Evolutionary conservation across 495 filamentous ascomycete genomes (phyloP).

Genomic region (Hypoxylon perforatum): DNA sequence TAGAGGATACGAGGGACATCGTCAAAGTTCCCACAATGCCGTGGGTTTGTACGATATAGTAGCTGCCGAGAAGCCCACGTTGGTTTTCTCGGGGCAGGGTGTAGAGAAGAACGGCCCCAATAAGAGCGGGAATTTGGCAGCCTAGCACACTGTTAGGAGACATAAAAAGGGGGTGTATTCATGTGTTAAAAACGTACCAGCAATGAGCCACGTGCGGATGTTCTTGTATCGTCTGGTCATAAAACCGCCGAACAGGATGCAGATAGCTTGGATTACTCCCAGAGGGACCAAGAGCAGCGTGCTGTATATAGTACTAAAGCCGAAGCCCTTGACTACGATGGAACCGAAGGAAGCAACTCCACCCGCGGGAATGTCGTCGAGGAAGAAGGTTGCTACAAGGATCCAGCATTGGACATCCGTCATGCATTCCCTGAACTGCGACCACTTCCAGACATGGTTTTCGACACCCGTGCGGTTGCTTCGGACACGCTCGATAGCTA

Average conservation of each 20-base stretch:
- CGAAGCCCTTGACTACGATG: constrained; percentile 58
- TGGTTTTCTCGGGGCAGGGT: constrained; percentile 30
- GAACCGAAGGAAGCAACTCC: constrained; percentile 60
- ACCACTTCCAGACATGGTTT: constrained; percentile 72
- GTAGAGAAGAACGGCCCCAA: constrained; percentile 35
- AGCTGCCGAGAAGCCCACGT: constrained; percentile 27
- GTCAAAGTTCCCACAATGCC: constrained; percentile 32
- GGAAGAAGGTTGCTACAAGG: constrained; percentile 49
- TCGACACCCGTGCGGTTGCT: constrained; percentile 73
- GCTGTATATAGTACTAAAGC: constrained; percentile 55
- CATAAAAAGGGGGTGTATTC: background rate
- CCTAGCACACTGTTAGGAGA: constrained; percentile 14
- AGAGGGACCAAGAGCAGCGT: constrained; percentile 57
- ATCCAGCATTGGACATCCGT: constrained; percentile 65
- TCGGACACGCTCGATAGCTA: constrained; percentile 67
- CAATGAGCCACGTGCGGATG: constrained; percentile 33
- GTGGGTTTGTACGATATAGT: constrained; percentile 38
- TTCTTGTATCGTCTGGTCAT: constrained; percentile 47
- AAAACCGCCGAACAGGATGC: constrained; percentile 53
- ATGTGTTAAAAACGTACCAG: constrained; percentile 14
- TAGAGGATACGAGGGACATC: constrained; percentile 50
- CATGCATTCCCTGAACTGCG: constrained; percentile 68
- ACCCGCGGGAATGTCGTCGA: constrained; percentile 56
- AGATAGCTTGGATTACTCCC: constrained; percentile 53
- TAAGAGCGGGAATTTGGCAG: constrained; percentile 34